Base-by-base conservation (phyloP, 805 yeast genomes). In the Sugiyamaella lignohabitans region DNA sequence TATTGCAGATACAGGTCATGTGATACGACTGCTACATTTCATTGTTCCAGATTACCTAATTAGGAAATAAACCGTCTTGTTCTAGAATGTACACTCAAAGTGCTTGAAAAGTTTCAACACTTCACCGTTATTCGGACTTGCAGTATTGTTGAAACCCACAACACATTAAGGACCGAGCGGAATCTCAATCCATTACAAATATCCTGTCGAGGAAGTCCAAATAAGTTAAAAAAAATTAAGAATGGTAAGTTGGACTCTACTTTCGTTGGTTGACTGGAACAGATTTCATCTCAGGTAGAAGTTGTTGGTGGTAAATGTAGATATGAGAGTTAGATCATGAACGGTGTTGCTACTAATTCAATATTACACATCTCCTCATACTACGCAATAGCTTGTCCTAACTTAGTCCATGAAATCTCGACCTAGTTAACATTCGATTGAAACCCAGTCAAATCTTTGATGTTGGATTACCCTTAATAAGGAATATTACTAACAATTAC, bases 131-230 rank as follows among this genome's bases (percentile, higher is more conserved):
- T 6, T 38, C 30, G 20, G 6, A 5, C 14, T 21, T 19, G 14
- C 41, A 8, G 30, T 38, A 6, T 21, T 5, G 10, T 20, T 11
- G 35, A 30, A 24, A 42, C 61, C 60, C 19, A 17, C 36, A 43
- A 23, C 34, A 29, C 38, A 20, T 37, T 5, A 30, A 42, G 63
- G 65, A 60, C 65, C 54, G 65, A 61, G 65, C 65, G 60, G 63
- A 27, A 49, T 43, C 46, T 38, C 42, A 36, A 24, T 44, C 47
- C 37, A 38, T 46, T 38, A 38, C 35, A 34, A 16, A 44, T 45
- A 48, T 51, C 21, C 62, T 60, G 64, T 55, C 64, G 63, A 61
- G 55, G 65, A 61, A 59, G 65, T 60, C 64, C 64, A 29, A 21
- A 38, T 21, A 20, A 36, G 35, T 14, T 20, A 39, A 19, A 29